phyloP scores from a whole-genome alignment of 2,329 filamentous ascomycete genomes.

The Aphanocladium album region DNA sequence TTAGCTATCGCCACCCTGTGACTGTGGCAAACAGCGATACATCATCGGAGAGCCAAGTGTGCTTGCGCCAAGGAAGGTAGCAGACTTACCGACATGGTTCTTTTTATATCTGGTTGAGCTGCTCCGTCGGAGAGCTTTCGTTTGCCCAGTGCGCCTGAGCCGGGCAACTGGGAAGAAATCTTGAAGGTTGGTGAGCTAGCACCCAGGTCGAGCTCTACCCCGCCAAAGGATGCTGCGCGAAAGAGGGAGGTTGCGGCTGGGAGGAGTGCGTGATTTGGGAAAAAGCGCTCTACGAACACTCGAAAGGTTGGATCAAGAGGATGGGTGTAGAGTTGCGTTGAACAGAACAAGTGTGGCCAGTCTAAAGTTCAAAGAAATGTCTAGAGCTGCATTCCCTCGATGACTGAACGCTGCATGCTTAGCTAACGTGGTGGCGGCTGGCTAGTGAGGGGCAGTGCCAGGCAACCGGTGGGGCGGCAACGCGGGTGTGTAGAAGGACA shows the following conservation, averaged over 20 bases:
- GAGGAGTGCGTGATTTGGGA: background rate
- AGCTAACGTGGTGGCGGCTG: slow-evolving; percentile 6
- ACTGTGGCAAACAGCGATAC: background rate
- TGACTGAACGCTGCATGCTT: slow-evolving; percentile 7
- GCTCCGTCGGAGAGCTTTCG: slow-evolving; percentile 61
- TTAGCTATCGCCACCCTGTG: slow-evolving; percentile 12
- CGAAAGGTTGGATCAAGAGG: background rate
- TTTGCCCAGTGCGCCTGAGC: slow-evolving; percentile 56
- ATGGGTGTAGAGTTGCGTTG: background rate
- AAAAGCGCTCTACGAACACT: background rate
- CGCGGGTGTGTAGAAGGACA: slow-evolving; percentile 7
- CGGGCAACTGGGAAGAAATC: slow-evolving; percentile 27
- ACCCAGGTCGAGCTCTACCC: slow-evolving; percentile 34
- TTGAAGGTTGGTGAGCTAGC: slow-evolving; percentile 29
- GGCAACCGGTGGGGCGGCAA: slow-evolving; percentile 11
- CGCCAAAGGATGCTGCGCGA: slow-evolving; percentile 23
- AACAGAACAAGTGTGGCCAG: background rate
- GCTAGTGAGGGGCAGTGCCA: slow-evolving; percentile 12
- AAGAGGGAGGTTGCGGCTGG: slow-evolving; percentile 11
- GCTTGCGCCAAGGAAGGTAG: background rate
- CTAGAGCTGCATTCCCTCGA: background rate
- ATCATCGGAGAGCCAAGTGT: background rate
- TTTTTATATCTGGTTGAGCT: slow-evolving; percentile 51
- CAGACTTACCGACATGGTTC: slow-evolving; percentile 55
- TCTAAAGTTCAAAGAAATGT: background rate